Conservation (phyloP, 345 rosid species). For the Euphorbia lathyris region DNA sequence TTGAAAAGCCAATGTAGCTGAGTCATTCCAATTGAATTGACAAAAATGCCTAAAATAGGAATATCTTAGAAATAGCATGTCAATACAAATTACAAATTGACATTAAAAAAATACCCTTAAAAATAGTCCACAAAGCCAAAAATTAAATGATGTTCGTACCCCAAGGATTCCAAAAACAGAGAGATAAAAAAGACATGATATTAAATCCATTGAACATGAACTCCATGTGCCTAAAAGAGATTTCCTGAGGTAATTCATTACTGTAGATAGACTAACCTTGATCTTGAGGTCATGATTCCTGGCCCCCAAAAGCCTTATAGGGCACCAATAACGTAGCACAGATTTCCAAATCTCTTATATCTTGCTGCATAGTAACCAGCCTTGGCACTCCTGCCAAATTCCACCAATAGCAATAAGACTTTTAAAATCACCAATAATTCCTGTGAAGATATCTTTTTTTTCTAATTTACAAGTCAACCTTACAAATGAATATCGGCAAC, state of each 20-base stretch:
- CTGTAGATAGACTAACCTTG: slow-evolving; percentile 42
- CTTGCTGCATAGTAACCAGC: slow-evolving; percentile 91
- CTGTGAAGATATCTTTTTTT: slow-evolving; percentile 7
- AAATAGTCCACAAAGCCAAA: too few species aligned
- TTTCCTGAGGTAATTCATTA: too few species aligned
- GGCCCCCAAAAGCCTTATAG: slow-evolving; percentile 84
- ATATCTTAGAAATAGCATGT: too few species aligned
- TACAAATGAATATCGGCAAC: slow-evolving; percentile 97
- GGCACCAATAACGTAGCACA: slow-evolving; percentile 86
- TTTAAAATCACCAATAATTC: slow-evolving; percentile 13
- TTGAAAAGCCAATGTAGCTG: background rate
- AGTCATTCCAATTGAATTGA: background rate
- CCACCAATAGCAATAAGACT: slow-evolving; percentile 18
- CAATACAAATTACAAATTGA: too few species aligned
- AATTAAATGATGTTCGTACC: too few species aligned
- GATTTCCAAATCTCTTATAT: slow-evolving; percentile 80
- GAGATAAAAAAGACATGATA: too few species aligned
- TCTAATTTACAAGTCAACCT: slow-evolving; percentile 30
- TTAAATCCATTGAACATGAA: too few species aligned
- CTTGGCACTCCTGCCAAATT: slow-evolving; percentile 81
- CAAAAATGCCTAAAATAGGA: too few species aligned
- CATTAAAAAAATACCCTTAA: too few species aligned
- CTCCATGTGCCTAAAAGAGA: too few species aligned
- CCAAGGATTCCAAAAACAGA: too few species aligned
- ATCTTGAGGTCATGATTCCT: slow-evolving; percentile 69